Percentiles rank a stretch among this genome's conserved stretches.
These are phyloP conservation scores for Pseudoneurospora amorphoporcata DNA, from an alignment of 495 filamentous ascomycete species.

Conservation along the genomic window DNA sequence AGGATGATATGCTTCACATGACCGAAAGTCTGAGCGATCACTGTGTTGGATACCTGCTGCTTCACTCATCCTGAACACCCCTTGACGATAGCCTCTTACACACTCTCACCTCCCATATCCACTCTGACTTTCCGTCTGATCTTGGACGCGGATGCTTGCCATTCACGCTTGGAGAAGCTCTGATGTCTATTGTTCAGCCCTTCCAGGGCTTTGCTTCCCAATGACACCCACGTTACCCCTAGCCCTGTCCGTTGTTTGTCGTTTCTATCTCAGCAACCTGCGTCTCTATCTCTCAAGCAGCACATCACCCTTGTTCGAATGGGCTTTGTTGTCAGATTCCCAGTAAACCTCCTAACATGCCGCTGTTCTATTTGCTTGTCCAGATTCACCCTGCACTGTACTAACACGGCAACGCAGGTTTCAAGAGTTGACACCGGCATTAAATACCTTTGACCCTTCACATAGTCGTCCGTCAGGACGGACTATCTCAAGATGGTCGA, in stretches of 20 bases:
- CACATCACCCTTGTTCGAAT: background rate
- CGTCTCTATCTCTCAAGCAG: background rate
- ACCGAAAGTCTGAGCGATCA: background rate
- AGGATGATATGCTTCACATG: background rate
- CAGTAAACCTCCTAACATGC: background rate
- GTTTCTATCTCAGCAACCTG: background rate
- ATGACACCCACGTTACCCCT: background rate
- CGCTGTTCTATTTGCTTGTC: background rate
- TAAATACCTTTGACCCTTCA: background rate
- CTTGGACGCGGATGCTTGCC: background rate
- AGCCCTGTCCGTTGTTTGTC: background rate
- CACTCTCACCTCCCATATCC: background rate
- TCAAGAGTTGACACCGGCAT: background rate
- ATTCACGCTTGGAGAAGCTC: background rate
- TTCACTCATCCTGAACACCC: background rate
- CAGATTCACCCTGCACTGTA: background rate
- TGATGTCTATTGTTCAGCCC: background rate
- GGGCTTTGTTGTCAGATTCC: background rate
- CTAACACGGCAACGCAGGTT: background rate
- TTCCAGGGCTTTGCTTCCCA: background rate
- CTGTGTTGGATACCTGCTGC: background rate
- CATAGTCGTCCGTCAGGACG: background rate
- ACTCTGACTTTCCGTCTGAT: background rate
- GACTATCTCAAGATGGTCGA: conserved; percentile 22
- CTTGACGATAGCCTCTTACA: background rate